Percentiles rank a stretch among this genome's conserved stretches.
Evolutionary conservation across 2,329 filamentous ascomycete genomes (phyloP).

Genomic region (Juglanconis sp.): DNA sequence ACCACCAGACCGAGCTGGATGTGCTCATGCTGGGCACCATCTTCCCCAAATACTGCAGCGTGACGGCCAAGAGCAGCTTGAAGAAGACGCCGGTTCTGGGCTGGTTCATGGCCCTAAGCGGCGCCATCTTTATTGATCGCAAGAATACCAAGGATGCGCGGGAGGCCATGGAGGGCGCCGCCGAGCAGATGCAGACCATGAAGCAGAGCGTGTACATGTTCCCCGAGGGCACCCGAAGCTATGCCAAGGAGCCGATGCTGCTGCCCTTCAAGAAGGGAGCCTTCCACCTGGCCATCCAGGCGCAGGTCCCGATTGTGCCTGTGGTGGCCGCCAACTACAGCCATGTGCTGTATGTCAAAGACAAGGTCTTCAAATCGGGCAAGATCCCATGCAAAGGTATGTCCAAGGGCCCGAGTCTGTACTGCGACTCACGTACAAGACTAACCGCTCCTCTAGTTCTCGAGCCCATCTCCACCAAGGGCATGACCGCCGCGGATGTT

Average conservation of each 20-base stretch:
- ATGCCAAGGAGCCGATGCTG: constrained; percentile 74
- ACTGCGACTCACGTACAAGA: not conserved
- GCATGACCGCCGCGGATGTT: constrained; percentile 72
- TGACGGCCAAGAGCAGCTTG: constrained; percentile 87
- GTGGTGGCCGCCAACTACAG: constrained; percentile 79
- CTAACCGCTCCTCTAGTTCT: constrained; percentile 54
- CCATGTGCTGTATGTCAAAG: constrained; percentile 64
- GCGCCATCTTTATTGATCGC: constrained; percentile 93
- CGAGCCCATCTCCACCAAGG: constrained; percentile 73
- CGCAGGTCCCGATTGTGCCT: constrained; percentile 88
- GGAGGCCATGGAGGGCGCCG: constrained; percentile 80
- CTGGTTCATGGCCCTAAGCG: constrained; percentile 88
- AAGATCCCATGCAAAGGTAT: constrained; percentile 72
- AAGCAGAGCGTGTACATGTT: constrained; percentile 82
- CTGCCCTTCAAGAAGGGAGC: constrained; percentile 99
- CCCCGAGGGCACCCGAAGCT: constrained; percentile 89
- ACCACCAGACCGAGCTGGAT: constrained; percentile 96
- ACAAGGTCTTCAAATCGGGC: constrained; percentile 63
- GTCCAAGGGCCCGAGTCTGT: constrained; percentile 20
- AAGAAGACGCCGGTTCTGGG: constrained; percentile 80
- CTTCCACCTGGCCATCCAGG: constrained; percentile 93
- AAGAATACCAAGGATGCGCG: constrained; percentile 78
- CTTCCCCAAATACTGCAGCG: constrained; percentile 87
- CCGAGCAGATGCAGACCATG: constrained; percentile 69
- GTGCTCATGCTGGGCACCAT: constrained; percentile 85